These are phyloP conservation scores for Coprinopsis sp. DNA, from an alignment of 768 basidiomycete genomes.

Conservation along the genomic window DNA sequence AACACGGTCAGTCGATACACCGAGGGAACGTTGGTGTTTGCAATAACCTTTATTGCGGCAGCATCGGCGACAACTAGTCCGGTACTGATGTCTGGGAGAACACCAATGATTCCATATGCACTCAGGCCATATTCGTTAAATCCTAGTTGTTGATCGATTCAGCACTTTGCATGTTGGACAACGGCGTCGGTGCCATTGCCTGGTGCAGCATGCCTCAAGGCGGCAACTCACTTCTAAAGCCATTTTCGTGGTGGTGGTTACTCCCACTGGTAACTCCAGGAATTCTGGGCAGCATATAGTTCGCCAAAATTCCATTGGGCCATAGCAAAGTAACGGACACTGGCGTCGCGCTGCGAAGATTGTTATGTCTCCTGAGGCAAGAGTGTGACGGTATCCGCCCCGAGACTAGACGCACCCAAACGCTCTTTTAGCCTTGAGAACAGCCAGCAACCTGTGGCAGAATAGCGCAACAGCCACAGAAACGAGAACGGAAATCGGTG, in stretches of 20 bases:
- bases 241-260: conserved; percentile 26
- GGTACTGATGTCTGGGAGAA: conserved; percentile 19
- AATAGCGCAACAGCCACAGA: not conserved
- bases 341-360: conserved; percentile 1
- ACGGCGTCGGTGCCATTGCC: too few relatives aligned
- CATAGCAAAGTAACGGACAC: not conserved
- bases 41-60: conserved; percentile 34
- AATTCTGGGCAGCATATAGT: conserved; percentile 7
- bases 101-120: too few relatives aligned
- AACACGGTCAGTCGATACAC: not conserved
- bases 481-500: not conserved
- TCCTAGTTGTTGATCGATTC: too few relatives aligned
- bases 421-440: not conserved
- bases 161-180: too few relatives aligned
- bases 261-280: conserved; percentile 15
- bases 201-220: too few relatives aligned
- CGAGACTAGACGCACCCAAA: not conserved
- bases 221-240: conserved; percentile 27
- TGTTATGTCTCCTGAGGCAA: too few relatives aligned
- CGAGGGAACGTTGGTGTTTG: too few relatives aligned
- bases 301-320: not conserved
- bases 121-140: too few relatives aligned
- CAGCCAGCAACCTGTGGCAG: not conserved
- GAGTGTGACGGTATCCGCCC: too few relatives aligned
- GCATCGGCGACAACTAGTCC: conserved; percentile 34